These are phyloP conservation scores for Serendipita sp. DNA, from an alignment of 768 basidiomycete species.

Conservation along the genomic window DNA sequence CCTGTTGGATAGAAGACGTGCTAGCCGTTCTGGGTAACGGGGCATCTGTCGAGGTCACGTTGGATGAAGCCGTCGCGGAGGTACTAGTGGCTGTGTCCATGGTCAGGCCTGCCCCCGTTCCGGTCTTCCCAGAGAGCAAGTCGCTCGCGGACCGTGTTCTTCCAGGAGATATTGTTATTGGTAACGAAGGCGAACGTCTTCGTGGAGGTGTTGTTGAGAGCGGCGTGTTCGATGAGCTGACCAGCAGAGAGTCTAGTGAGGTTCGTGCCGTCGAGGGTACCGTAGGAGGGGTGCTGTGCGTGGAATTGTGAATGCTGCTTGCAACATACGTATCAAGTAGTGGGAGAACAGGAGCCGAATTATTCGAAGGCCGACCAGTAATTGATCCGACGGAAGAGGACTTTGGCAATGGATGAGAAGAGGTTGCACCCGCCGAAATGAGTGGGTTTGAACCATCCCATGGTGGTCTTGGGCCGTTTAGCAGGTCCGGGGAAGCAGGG, in stretches of 20 bases:
- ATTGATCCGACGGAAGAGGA: not conserved
- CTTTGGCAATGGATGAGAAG: not conserved
- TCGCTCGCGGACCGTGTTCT: constrained; percentile 9
- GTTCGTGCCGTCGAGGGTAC: not conserved
- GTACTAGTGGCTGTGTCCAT: not conserved
- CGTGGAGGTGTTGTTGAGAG: not conserved
- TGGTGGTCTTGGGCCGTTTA: not conserved
- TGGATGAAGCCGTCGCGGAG: not conserved
- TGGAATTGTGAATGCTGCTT: not conserved
- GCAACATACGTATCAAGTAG: not conserved
- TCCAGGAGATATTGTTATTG: not conserved
- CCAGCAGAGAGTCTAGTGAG: not conserved
- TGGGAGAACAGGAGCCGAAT: not conserved
- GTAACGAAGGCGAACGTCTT: not conserved
- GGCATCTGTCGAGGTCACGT: not conserved
- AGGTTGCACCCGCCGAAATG: no score
- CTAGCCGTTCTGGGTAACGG: not conserved
- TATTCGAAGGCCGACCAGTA: not conserved
- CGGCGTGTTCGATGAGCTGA: not conserved
- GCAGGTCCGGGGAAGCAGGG: not conserved
- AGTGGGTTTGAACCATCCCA: not conserved
- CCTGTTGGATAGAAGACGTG: not conserved
- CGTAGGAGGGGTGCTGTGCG: not conserved
- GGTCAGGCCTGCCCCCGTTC: not conserved
- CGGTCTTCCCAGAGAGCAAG: constrained; percentile 2